A percentile compares a stretch with the other conserved stretches of the same genome.
Conservation (phyloP, 2,329 filamentous ascomycete genomes). For the Hysterium pulicare region DNA sequence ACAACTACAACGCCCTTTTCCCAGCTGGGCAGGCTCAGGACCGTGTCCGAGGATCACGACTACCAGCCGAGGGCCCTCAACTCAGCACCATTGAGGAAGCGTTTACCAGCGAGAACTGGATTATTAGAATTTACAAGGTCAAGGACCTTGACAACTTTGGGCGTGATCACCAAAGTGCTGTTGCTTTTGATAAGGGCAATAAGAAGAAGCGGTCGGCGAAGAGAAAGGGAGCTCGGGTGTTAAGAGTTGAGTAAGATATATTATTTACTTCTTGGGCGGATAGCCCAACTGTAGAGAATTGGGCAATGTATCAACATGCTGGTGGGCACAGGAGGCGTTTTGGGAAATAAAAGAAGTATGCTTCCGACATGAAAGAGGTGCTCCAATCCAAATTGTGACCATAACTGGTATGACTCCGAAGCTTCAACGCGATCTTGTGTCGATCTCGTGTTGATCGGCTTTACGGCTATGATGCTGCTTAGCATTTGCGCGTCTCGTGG, state of each 20-base stretch:
- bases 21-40: conserved; percentile 86
- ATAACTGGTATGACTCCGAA: no score
- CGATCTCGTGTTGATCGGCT: no score
- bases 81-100: conserved; percentile 92
- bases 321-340: neutral
- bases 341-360: conserved; percentile 1
- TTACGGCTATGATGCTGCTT: no score
- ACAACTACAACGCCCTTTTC: conserved; percentile 94
- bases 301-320: conserved; percentile 2
- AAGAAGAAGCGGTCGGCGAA: conserved; percentile 78
- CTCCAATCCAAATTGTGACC: no score
- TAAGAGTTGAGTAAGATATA: conserved; percentile 68
- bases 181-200: conserved; percentile 71
- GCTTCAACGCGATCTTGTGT: no score
- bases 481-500: no score
- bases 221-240: conserved; percentile 67
- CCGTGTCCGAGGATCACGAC: conserved; percentile 74
- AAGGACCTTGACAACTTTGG: conserved; percentile 97
- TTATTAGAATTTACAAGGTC: conserved; percentile 99
- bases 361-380: no score
- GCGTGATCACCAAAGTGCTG: conserved; percentile 71
- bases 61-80: conserved; percentile 81
- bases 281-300: conserved; percentile 2
- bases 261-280: conserved; percentile 7
- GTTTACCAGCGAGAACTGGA: conserved; percentile 99